These are phyloP conservation scores for Lycium barbarum DNA, from an alignment of 257 asterid species.

Conservation along the genomic window DNA sequence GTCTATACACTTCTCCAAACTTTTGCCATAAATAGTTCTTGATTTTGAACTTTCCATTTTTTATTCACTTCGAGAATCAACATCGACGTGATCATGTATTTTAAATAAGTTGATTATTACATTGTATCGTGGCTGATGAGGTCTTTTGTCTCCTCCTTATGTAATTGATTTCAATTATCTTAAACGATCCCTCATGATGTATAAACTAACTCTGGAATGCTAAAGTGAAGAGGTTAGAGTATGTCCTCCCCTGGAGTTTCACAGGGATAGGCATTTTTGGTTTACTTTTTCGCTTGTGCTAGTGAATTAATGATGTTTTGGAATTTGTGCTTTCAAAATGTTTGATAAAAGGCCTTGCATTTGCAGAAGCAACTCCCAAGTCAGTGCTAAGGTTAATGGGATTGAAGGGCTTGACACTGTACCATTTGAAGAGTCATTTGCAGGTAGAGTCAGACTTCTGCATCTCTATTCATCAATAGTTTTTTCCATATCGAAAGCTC, in stretches of 20 bases:
- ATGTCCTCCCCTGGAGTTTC: neutral
- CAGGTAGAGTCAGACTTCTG: constrained; percentile 42
- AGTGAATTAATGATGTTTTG: neutral
- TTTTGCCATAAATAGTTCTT: neutral
- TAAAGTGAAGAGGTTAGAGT: neutral
- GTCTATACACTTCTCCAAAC: neutral
- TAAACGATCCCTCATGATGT: neutral
- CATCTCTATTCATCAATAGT: neutral
- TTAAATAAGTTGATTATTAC: neutral
- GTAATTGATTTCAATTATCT: neutral
- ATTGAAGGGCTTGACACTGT: constrained; percentile 81
- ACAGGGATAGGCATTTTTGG: neutral
- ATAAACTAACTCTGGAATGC: neutral
- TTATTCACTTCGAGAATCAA: neutral
- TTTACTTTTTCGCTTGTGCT: neutral
- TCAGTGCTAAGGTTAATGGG: constrained; percentile 90
- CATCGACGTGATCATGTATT: neutral
- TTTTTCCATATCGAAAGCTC: neutral
- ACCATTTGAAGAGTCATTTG: constrained; percentile 89
- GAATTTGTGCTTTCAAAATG: neutral
- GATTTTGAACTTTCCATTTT: neutral
- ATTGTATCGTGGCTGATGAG: neutral
- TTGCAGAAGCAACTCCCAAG: constrained; percentile 95
- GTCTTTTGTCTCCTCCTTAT: neutral
- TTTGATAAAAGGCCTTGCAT: constrained; percentile 24